These are phyloP conservation scores for Juglanconis oblonga DNA, from an alignment of 2,329 filamentous ascomycete species.

Conservation along the genomic window DNA sequence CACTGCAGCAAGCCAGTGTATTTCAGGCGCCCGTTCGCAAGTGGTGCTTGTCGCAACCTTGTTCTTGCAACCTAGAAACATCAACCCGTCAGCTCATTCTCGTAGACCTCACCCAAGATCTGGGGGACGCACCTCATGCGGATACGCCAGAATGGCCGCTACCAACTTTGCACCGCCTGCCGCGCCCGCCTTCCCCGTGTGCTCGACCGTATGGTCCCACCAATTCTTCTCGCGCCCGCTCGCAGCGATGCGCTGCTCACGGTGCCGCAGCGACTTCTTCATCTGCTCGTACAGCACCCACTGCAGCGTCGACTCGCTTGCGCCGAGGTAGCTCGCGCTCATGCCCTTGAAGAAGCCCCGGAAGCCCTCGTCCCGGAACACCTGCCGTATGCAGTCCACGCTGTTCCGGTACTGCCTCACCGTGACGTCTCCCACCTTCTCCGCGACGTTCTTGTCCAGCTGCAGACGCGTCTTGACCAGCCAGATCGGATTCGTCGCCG, in stretches of 20 bases:
- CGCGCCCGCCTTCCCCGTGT: conserved; percentile 74
- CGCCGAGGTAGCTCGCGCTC: conserved; percentile 86
- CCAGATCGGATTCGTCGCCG: conserved; percentile 95
- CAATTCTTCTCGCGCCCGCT: conserved; percentile 61
- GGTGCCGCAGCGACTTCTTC: conserved; percentile 67
- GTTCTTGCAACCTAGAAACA: conserved; percentile 69
- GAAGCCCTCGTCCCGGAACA: conserved; percentile 76
- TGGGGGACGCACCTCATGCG: conserved; percentile 69
- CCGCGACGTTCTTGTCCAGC: conserved; percentile 79
- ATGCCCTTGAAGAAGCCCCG: conserved; percentile 84
- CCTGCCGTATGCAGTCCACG: conserved; percentile 81
- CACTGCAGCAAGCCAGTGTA: conserved; percentile 88
- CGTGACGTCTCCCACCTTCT: conserved; percentile 49
- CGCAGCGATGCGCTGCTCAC: conserved; percentile 56
- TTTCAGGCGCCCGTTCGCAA: conserved; percentile 67
- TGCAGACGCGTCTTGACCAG: conserved; percentile 91
- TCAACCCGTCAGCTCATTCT: conserved; percentile 5
- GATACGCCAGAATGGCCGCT: conserved; percentile 82
- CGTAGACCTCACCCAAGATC: neutral
- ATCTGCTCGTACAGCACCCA: conserved; percentile 94
- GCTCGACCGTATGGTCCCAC: conserved; percentile 74
- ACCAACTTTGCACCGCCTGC: conserved; percentile 84
- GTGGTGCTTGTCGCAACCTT: conserved; percentile 79
- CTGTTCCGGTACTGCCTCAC: conserved; percentile 80
- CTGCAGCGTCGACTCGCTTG: conserved; percentile 85